phyloP scores from a whole-genome alignment of 192 early-diverging fungal genomes.

The Physocladia obscura region DNA sequence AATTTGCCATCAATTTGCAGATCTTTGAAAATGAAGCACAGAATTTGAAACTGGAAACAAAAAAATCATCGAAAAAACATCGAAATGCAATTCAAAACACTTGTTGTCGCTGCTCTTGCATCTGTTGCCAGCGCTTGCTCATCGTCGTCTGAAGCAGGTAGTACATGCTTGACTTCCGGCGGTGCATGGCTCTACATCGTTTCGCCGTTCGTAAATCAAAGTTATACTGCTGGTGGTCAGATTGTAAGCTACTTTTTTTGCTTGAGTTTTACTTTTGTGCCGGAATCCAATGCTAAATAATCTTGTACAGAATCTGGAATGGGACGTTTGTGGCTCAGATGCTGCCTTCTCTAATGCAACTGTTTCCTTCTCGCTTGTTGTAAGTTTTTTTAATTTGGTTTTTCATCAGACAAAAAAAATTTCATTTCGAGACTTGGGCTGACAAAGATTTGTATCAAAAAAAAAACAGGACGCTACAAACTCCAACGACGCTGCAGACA shows the following conservation, averaged over 20 bases:
- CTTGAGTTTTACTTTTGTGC: no score
- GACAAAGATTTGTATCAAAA: no score
- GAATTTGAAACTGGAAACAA: no score
- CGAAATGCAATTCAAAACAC: neutral
- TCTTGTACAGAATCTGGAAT: conserved; percentile 8
- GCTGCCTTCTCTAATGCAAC: neutral
- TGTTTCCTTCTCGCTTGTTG: neutral
- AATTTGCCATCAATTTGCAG: no score
- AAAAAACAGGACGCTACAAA: conserved; percentile 17
- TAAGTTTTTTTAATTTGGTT: neutral
- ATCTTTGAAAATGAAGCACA: no score
- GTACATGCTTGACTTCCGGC: neutral
- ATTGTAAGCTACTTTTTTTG: neutral
- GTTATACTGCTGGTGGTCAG: neutral
- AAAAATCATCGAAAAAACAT: no score
- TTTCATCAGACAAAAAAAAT: no score
- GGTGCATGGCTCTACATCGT: neutral
- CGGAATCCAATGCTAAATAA: no score
- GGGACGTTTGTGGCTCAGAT: neutral
- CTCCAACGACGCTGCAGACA: conserved; percentile 4
- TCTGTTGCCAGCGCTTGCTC: neutral
- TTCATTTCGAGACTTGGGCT: no score
- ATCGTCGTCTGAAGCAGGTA: neutral
- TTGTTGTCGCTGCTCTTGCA: neutral
- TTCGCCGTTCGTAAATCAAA: neutral